Base-by-base conservation (phyloP, 176 grass and related monocot genomes). In the Juncus effusus region DNA sequence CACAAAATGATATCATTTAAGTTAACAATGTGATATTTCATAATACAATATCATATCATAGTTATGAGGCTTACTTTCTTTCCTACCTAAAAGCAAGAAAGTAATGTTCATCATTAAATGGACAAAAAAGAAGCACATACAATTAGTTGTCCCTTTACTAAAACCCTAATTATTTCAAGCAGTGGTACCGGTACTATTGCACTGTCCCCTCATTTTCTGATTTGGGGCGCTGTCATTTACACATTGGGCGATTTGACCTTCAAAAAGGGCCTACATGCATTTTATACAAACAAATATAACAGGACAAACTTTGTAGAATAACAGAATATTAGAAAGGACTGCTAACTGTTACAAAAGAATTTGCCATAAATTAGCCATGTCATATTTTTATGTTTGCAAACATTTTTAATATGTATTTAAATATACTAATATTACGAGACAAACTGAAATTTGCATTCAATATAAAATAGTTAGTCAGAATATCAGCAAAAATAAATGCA, bases 71-170 rank as follows among this genome's bases (percentile, higher is more conserved):
- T 9, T 9, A 9, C 44, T 47, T 5, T 47, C 9, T 9, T 47
- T 5, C 11, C 54, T 11, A 57, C 54, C 54, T 57, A 57, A 57
- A 57, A 57, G 54, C 54, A 57, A 13, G 54, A 57, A 57, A 13
- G 14, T 13, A 12, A 47, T 47, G 44, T 47, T 12, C 13, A 57
- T 57, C 54, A 57, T 57, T 57, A 57, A 57, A 57, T 57, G 11
- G 14, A 57, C 54, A 57, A 57, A 57, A 57, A 1, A 11, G 11
- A 47, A 57, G 54, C 54, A 57, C 10, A 57, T 57, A 12, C 5
- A 57, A 57, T 57, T 57, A 57, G 54, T 57, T 57, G 54, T 57
- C 2, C 14, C 54, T 1, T 0, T 57, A 57, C 3, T 13, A 57
- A 52, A 57, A 57, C 54, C 14, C 54, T 57, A 57, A 57, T 57